Evolutionary conservation across 2,329 filamentous ascomycete species (phyloP), one percentile per base, ranked within the genome.

Genomic region (Pseudogymnoascus sp.): DNA sequence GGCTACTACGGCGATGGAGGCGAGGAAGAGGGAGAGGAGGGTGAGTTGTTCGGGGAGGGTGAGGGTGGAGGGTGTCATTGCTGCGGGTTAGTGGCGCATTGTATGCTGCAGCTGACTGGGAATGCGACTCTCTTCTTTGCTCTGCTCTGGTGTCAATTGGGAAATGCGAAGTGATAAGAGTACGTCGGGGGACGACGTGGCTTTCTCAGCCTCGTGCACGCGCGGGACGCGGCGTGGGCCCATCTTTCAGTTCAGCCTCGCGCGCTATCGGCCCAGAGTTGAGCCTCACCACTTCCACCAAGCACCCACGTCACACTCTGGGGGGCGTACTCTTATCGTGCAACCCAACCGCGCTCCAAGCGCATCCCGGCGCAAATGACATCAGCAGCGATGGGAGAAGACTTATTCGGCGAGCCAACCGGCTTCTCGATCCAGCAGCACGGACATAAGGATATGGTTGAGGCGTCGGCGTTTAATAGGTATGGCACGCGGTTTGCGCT

Each of bases 401-500:
- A 53, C 5, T 1, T 53, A 5, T 53, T 53, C 8, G 23, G 44
- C 23, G 23, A 28, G 44, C 14, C 23, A 1, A 31, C 23, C 4
- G 44, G 44, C 44, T 73, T 74, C 62, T 62, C 60, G 66, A 84
- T 89, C 69, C 83, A 91, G 70, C 83, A 86, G 65, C 86, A 91
- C 73, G 87, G 87, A 69, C 89, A 92, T 75, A 84, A 86, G 70
- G 90, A 74, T 59, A 72, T 74, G 68, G 66, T 73, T 14, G 68
- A 71, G 63, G 67, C 72, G 0, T 87, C 93, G 65, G 88, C 91
- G 68, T 96, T 95, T 82, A 97, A 97, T 75, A 87, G 87, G 68
- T 96, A 96, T 74, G 93, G 92, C 69, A 92, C 91, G 70, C 90
- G 92, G 69, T 92, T 93, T 79, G 90, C 92, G 44, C 94, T 92